These are phyloP conservation scores for Wallacemonas sp. DNA, from an alignment of 208 protist species.

Conservation along the genomic window DNA sequence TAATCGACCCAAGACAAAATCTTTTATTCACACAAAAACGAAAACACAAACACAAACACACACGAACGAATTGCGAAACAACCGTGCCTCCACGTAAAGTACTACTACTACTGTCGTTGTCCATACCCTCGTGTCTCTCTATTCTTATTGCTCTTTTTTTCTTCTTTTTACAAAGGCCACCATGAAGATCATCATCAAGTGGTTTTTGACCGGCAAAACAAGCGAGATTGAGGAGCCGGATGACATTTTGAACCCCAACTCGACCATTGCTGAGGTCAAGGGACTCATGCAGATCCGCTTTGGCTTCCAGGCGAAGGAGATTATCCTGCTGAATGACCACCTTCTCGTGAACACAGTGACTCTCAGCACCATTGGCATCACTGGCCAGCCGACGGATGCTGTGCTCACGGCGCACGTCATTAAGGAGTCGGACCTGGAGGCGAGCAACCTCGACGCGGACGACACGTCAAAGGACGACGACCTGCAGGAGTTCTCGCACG, in stretches of 20 bases:
- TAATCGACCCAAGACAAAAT: no score
- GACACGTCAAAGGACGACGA: slow-evolving; percentile 62
- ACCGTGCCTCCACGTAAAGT: no score
- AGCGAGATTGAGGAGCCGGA: slow-evolving; percentile 60
- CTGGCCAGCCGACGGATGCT: slow-evolving; percentile 42
- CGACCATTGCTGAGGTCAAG: slow-evolving; percentile 80
- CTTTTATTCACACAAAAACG: no score
- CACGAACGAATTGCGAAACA: no score
- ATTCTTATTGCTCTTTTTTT: not conserved
- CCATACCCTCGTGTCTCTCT: no score
- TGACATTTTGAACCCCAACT: slow-evolving; percentile 60
- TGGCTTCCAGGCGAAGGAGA: slow-evolving; percentile 68
- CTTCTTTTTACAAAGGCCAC: not conserved
- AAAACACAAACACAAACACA: no score
- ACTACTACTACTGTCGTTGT: no score
- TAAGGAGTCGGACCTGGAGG: slow-evolving; percentile 52
- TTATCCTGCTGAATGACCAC: slow-evolving; percentile 53
- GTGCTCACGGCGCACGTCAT: slow-evolving; percentile 63
- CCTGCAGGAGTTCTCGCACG: slow-evolving; percentile 80
- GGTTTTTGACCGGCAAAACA: slow-evolving; percentile 72
- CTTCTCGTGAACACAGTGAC: slow-evolving; percentile 58
- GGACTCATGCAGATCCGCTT: slow-evolving; percentile 83
- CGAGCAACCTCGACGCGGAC: slow-evolving; percentile 47
- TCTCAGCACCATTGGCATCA: slow-evolving; percentile 48
- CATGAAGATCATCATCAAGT: slow-evolving; percentile 72